phyloP scores from a whole-genome alignment of 2,329 filamentous ascomycete genomes.

The Penicillium sp. region DNA sequence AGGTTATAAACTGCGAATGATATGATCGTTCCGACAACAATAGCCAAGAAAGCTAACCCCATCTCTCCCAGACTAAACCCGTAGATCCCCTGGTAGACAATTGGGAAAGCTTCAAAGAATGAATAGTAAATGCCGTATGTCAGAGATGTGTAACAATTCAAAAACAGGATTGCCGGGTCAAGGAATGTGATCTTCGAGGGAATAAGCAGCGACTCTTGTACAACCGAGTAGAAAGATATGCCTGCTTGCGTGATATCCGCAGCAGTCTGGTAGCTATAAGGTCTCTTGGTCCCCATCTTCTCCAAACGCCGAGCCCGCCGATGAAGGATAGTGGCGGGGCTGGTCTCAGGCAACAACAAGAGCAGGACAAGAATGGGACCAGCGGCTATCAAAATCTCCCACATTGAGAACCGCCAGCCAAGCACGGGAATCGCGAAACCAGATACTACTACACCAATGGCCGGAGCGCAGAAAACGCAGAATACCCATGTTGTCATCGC shows the following conservation, averaged over 20 bases:
- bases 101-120: conserved; percentile 66
- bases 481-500: conserved; percentile 59
- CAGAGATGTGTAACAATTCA: conserved; percentile 60
- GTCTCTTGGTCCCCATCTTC: conserved; percentile 49
- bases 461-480: conserved; percentile 44
- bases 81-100: conserved; percentile 60
- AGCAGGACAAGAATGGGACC: conserved; percentile 56
- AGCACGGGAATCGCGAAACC: conserved; percentile 56
- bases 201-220: conserved; percentile 55
- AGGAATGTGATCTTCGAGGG: conserved; percentile 59
- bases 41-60: conserved; percentile 58
- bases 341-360: conserved; percentile 64
- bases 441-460: conserved; percentile 59
- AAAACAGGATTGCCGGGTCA: conserved; percentile 61
- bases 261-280: conserved; percentile 51
- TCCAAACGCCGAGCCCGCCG: conserved; percentile 61
- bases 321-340: conserved; percentile 57
- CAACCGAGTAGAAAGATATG: conserved; percentile 3
- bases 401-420: conserved; percentile 21
- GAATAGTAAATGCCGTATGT: conserved; percentile 50
- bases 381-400: conserved; percentile 17
- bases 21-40: conserved; percentile 54
- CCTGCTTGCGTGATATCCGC: conserved; percentile 57
- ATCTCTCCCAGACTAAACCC: conserved; percentile 56
- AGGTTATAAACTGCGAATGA: conserved; percentile 49